Conservation (phyloP, 306 rosid genomes). For the Quercus agrifolia region DNA sequence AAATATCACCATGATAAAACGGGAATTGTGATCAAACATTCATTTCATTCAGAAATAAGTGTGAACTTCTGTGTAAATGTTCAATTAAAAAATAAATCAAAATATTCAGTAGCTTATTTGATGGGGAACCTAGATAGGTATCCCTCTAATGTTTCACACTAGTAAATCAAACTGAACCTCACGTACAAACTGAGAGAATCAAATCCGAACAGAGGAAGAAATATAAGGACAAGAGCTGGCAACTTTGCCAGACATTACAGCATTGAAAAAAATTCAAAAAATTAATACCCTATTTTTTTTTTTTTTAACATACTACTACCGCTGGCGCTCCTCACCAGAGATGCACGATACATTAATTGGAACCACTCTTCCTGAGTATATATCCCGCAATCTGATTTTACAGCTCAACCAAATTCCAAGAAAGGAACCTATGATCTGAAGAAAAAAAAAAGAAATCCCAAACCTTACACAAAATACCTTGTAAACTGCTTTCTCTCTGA, state of each 20-base stretch:
- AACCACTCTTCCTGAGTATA: constrained; percentile 59
- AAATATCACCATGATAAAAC: constrained; percentile 3
- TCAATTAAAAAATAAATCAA: constrained; percentile 29
- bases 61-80: constrained; percentile 21
- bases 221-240: constrained; percentile 44
- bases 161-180: constrained; percentile 51
- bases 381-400: constrained; percentile 77
- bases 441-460: constrained; percentile 40
- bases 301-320: constrained; percentile 47
- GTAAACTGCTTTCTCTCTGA: constrained; percentile 52
- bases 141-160: constrained; percentile 51
- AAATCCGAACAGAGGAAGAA: constrained; percentile 39
- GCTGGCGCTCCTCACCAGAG: constrained; percentile 37
- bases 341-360: constrained; percentile 59
- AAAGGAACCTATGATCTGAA: constrained; percentile 55
- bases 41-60: constrained; percentile 13
- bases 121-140: constrained; percentile 50
- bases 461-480: constrained; percentile 67
- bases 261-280: constrained; percentile 31
- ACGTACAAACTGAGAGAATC: constrained; percentile 51
- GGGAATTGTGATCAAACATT: not conserved
- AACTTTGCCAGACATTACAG: constrained; percentile 57
- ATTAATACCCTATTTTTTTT: constrained; percentile 33
- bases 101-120: constrained; percentile 46
- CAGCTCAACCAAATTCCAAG: constrained; percentile 80